Conservation (phyloP, 2,329 filamentous ascomycete species). For the Diaporthe sp. region DNA sequence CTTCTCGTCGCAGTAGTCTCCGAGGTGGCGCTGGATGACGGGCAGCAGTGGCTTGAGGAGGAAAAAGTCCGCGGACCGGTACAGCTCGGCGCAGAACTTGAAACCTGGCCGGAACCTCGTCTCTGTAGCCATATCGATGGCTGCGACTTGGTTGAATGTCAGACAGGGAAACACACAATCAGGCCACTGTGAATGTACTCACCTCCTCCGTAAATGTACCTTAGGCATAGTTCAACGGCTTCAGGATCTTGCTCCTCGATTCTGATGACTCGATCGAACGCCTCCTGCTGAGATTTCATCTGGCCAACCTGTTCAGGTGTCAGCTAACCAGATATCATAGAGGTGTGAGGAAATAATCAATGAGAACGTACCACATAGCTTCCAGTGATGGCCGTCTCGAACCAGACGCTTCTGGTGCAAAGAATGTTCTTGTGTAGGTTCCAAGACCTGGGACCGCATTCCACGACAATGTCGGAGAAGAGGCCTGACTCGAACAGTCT, state of each 20-base stretch:
- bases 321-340: not conserved
- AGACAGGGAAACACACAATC: not conserved
- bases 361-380: not conserved
- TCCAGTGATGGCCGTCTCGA: not conserved
- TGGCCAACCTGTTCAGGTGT: not conserved
- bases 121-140: not conserved
- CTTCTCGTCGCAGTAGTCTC: not conserved
- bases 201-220: constrained; percentile 7
- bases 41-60: not conserved
- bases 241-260: not conserved
- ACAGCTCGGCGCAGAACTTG: not conserved
- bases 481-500: not conserved
- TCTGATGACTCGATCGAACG: not conserved
- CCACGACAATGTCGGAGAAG: not conserved
- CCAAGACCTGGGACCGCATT: not conserved
- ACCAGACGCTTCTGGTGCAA: not conserved
- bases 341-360: no score
- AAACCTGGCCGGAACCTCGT: not conserved
- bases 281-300: not conserved
- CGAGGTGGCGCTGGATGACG: not conserved
- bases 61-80: not conserved
- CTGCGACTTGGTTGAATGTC: not conserved
- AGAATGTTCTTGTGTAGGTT: not conserved
- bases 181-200: accelerated
- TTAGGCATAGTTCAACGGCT: not conserved